phyloP scores from a whole-genome alignment of 129 eudicot species.

The Ambrosia artemisiifolia region DNA sequence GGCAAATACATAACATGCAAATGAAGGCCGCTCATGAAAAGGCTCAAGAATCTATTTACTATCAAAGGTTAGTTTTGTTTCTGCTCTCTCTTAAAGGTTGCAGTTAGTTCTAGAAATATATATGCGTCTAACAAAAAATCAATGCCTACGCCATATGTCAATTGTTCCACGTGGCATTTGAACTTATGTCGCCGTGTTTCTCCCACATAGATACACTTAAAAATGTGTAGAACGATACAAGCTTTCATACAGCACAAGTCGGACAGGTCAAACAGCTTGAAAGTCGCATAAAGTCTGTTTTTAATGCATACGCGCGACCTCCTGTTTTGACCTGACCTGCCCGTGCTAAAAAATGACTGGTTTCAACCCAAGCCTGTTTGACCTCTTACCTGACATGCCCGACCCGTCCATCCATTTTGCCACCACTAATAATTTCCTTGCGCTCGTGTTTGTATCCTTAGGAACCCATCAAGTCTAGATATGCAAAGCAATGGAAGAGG shows the following conservation, averaged over 20 bases:
- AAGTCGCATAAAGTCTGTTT: no score
- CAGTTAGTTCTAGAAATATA: not conserved
- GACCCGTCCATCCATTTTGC: not conserved
- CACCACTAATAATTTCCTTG: not conserved
- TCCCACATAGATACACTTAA: no score
- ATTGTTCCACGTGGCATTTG: no score
- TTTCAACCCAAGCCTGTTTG: not conserved
- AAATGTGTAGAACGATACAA: no score
- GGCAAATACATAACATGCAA: slow-evolving; percentile 87
- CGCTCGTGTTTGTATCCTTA: slow-evolving; percentile 26
- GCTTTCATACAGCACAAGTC: no score
- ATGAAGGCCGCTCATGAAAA: slow-evolving; percentile 93
- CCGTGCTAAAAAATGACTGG: not conserved
- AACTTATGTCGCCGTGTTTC: no score
- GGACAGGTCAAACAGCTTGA: no score
- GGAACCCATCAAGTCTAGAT: slow-evolving; percentile 54
- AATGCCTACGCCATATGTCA: not conserved
- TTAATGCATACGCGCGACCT: no score
- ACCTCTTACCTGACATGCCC: no score
- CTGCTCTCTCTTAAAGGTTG: not conserved
- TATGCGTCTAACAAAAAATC: not conserved
- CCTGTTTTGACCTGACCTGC: no score
- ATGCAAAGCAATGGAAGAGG: slow-evolving; percentile 60
- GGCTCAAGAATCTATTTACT: slow-evolving; percentile 89
- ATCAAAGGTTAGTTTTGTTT: slow-evolving; percentile 56